phyloP scores from a whole-genome alignment of 805 yeast species.

The Saccharomycopsis oosterbeekiorum region DNA sequence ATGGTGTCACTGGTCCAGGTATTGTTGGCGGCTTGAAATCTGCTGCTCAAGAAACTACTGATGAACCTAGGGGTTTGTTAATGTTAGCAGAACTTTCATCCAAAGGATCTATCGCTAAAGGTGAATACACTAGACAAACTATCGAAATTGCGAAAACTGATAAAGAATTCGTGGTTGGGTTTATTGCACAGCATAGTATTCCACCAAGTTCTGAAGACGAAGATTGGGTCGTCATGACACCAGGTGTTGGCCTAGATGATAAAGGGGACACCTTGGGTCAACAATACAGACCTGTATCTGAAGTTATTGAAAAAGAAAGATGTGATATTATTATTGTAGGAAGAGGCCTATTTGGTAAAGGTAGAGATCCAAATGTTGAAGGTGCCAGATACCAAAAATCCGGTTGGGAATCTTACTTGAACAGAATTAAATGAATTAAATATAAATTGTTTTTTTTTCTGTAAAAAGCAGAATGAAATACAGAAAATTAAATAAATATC shows the following conservation, averaged over 20 bases:
- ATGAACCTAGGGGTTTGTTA: constrained; percentile 78
- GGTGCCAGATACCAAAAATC: constrained; percentile 85
- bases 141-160: constrained; percentile 85
- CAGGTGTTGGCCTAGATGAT: constrained; percentile 97
- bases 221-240: constrained; percentile 96
- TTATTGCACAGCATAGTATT: constrained; percentile 88
- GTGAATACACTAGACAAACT: constrained; percentile 80
- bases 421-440: background rate
- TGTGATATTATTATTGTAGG: constrained; percentile 97
- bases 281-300: constrained; percentile 87
- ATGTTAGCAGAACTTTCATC: constrained; percentile 96
- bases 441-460: background rate
- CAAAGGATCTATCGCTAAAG: constrained; percentile 87
- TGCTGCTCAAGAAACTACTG: constrained; percentile 56
- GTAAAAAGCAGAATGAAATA: background rate
- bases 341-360: constrained; percentile 89
- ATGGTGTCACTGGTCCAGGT: constrained; percentile 93
- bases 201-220: constrained; percentile 75
- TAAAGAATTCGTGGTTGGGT: constrained; percentile 87
- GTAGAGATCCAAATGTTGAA: constrained; percentile 82
- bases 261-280: constrained; percentile 95
- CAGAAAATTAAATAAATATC: no score
- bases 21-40: constrained; percentile 80
- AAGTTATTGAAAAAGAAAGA: constrained; percentile 67
- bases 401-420: constrained; percentile 85